phyloP scores from a whole-genome alignment of 176 grass and related monocot species.

The Alopecurus myosuroides region DNA sequence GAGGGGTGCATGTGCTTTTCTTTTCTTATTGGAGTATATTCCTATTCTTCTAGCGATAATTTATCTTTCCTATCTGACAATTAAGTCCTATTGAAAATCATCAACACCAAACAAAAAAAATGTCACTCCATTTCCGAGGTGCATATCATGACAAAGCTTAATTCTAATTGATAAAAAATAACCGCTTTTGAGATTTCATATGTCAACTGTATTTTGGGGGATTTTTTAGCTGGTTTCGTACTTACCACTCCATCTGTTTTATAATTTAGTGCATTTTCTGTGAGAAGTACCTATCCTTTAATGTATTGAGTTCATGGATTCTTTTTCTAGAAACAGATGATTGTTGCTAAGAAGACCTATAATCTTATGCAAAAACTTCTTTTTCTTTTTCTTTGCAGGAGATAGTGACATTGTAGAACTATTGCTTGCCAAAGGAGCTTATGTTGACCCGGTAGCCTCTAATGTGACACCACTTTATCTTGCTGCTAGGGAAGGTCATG shows the following conservation, averaged over 20 bases:
- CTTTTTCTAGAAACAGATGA: not conserved
- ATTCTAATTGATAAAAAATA: not conserved
- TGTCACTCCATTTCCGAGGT: too few species aligned
- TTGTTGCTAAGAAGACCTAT: not conserved
- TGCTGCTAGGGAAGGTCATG: not conserved
- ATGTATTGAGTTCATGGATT: not conserved
- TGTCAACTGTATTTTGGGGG: not conserved
- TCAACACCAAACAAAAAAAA: too few species aligned
- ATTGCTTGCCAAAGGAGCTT: conserved; percentile 8
- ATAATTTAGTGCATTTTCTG: not conserved
- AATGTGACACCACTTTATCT: not conserved
- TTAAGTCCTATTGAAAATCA: not conserved
- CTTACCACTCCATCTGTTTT: not conserved
- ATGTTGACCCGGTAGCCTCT: not conserved
- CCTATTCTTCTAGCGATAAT: not conserved
- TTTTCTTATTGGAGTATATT: not conserved
- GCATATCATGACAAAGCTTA: too few species aligned
- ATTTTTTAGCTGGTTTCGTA: not conserved
- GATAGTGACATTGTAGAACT: not conserved
- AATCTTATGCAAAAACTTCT: not conserved
- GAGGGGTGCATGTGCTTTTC: not conserved
- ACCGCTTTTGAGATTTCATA: not conserved
- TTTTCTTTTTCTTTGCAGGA: not conserved
- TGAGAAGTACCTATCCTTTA: not conserved
- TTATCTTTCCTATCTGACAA: not conserved